Base-by-base conservation (phyloP, 352 stramenopile genomes). In the Peronospora belbahrii region DNA sequence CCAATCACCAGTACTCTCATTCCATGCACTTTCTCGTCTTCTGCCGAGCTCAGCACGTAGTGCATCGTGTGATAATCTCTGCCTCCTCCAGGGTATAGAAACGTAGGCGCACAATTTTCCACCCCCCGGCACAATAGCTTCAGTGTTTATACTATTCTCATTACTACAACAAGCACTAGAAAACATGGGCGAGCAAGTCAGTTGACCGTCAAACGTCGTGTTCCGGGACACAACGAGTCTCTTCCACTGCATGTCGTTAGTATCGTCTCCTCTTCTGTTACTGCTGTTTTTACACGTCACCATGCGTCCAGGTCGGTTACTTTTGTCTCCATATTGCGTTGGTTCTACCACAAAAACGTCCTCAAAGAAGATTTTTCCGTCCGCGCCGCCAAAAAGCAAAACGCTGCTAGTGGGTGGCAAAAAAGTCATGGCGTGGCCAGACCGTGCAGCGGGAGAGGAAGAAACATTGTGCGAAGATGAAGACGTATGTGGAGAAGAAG, bases 51-150 rank as follows among this genome's bases (percentile, higher is more conserved):
- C 23, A 70, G 48, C 6, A 86, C 58, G 44, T 88, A 88, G 56
- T 88, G 77, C 74, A 88, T 86, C 8, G 70, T 69, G 56, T 85
- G 74, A 47, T 83, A 74, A 48, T 84, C 70, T 27, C 77, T 70
- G 19, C 58, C 57, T 41, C 47, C 36, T 43, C 59, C 52, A 11
- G 51, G 36, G 25, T 62, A 56, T 28, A 48, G 30, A 2, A 57
- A 59, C 7, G 38, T 57, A 23, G 36, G 38, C 10, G 20, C 5
- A 18, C 44, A 53, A 35, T 15, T 55, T 31, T 46, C 32, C n/a
- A 47, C 31, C 6, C n/a, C 33, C 41, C 8, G 43, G 49, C 23
- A 24, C 36, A 44, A 52, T 45, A 34, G 36, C 39, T 38, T 19
- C 32, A 35, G 34, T 27, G 18, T 35, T 55, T 41, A 36, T 25